A percentile compares a stretch with the other conserved stretches of the same genome.
phyloP scores from a whole-genome alignment of 345 rosid species.

The Heritiera littoralis region DNA sequence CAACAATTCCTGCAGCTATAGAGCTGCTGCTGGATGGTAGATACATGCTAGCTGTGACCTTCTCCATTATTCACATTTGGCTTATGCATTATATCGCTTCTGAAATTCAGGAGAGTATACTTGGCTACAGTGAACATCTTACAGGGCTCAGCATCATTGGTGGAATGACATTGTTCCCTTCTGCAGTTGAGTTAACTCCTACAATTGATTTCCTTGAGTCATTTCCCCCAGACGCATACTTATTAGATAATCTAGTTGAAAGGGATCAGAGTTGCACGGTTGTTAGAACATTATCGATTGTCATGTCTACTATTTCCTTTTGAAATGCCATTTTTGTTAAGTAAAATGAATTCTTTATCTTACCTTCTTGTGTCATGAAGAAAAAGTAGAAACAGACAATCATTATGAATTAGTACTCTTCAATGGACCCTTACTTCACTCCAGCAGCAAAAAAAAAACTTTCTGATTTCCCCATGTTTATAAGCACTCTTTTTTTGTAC shows the following conservation, averaged over 20 bases:
- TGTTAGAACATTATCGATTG: not conserved
- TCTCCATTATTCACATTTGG: slow-evolving; percentile 69
- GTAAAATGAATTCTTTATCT: too few species aligned
- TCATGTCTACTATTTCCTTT: not conserved
- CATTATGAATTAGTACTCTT: not conserved
- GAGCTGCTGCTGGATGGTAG: slow-evolving; percentile 72
- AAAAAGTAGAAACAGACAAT: not conserved
- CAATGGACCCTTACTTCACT: not conserved
- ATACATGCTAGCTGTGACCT: slow-evolving; percentile 60
- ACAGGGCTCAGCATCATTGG: slow-evolving; percentile 96
- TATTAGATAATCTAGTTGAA: not conserved
- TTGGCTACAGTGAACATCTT: slow-evolving; percentile 79
- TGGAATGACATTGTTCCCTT: slow-evolving; percentile 92
- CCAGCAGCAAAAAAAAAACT: not conserved
- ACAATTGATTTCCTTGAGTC: not conserved
- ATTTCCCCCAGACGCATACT: not conserved
- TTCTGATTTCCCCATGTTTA: not conserved
- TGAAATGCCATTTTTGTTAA: not conserved
- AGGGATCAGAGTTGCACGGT: not conserved
- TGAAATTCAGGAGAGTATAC: slow-evolving; percentile 91
- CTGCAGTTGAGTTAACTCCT: slow-evolving; percentile 81
- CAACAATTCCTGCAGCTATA: slow-evolving; percentile 79
- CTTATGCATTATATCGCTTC: slow-evolving; percentile 81
- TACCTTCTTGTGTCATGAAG: not conserved
- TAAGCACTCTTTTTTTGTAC: not conserved